phyloP scores from a whole-genome alignment of 1,284 basidiomycete genomes.

The Heimioporus punctisporus region DNA sequence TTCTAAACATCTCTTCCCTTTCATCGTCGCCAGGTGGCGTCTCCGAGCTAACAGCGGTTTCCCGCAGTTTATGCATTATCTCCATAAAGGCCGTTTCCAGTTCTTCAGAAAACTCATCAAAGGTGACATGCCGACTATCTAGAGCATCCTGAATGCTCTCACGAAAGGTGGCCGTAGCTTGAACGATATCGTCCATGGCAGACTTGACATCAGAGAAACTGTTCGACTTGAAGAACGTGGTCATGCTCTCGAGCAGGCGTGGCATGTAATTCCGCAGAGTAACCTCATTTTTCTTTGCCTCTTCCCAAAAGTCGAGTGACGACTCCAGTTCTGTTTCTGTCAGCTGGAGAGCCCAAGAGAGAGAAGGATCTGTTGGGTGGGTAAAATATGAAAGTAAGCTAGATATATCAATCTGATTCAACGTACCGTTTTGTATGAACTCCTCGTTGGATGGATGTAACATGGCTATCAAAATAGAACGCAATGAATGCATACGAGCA shows the following conservation, averaged over 20 bases:
- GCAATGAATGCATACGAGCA: too few relatives aligned
- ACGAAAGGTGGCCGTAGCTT: slow-evolving; percentile 12
- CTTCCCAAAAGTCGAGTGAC: slow-evolving; percentile 10
- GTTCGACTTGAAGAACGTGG: neutral
- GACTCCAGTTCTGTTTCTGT: too few relatives aligned
- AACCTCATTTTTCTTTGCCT: slow-evolving; percentile 1
- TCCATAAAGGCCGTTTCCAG: slow-evolving; percentile 5
- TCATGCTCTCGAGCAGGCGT: slow-evolving; percentile 1
- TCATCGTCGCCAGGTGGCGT: neutral
- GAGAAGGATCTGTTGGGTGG: too few relatives aligned
- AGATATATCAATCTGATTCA: too few relatives aligned
- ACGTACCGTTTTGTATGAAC: too few relatives aligned
- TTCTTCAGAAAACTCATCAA: slow-evolving; percentile 1
- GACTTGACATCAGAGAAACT: slow-evolving; percentile 4
- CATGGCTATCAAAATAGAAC: too few relatives aligned
- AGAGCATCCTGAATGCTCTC: slow-evolving; percentile 3
- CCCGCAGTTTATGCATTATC: neutral
- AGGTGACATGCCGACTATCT: neutral
- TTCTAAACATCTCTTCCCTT: slow-evolving; percentile 4
- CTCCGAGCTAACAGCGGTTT: neutral
- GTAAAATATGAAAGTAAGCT: too few relatives aligned
- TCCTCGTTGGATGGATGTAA: too few relatives aligned
- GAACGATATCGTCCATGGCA: slow-evolving; percentile 8
- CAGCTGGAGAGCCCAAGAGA: too few relatives aligned
- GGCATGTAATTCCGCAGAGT: slow-evolving; percentile 2